Base-by-base conservation (phyloP, 75 land plant species). In the Selaginella tamariscina region DNA sequence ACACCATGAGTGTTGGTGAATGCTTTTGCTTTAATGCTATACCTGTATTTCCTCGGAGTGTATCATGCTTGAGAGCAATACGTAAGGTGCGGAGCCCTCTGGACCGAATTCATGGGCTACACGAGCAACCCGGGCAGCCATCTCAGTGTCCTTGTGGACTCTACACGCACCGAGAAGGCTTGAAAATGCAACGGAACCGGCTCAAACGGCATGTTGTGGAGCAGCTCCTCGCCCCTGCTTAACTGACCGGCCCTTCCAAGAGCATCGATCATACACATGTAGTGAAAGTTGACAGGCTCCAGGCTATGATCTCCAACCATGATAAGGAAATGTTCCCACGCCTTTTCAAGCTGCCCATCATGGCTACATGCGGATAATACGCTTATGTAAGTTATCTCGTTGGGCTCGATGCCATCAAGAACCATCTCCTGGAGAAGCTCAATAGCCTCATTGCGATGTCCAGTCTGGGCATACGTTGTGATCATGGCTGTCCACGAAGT, bases 111-210 rank as follows among this genome's bases (percentile, higher is more conserved):
- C n/a, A n/a, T n/a, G n/a, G n/a, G n/a, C n/a, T n/a, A n/a, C n/a
- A n/a, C n/a, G n/a, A n/a, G 75, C 74, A 64, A 72, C 74, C 13
- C 24, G 65, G 57, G 72, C 75, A 23, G 73, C 78, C 55, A 72
- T 32, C 55, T 80, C 69, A 11, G 30, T 20, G 67, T 80, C 73
- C 57, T 65, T 65, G 67, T 80, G 78, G 1, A 75, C 27, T 20
- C 68, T 33, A 55, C 75, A 80, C 0, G 82, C 72, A 65, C 32
- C 31, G 13, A 80, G 56, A 24, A 75, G 70, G 33, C 69, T 80
- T 65, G 66, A 59, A 72, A 75, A 75, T 2, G 70, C 1, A 22
- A 57, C 32, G 22, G 73, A 29, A 69, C 65, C 62, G 23, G 82
- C 68, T 29, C 39, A 29, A 66, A 15, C n/a, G n/a, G n/a, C 59